Evolutionary conservation across 164 flowering plant species (phyloP).

Genomic region (Paratinospora sagittata): DNA sequence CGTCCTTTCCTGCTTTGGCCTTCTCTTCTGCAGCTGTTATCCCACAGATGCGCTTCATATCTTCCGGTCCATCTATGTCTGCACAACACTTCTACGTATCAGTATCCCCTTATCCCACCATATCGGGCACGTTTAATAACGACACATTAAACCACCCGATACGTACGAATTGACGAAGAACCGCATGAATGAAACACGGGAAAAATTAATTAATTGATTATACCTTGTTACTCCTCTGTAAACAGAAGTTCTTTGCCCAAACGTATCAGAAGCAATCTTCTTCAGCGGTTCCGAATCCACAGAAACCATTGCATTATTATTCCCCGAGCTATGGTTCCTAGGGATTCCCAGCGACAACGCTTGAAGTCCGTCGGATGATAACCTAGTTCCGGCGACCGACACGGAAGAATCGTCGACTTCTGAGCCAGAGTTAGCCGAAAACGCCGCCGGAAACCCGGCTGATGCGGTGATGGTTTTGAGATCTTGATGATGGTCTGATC

Average conservation of each 20-base stretch:
- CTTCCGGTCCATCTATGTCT: slow-evolving; percentile 92
- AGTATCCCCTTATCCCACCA: background rate
- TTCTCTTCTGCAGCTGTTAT: slow-evolving; percentile 91
- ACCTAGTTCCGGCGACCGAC: slow-evolving; percentile 30
- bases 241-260: slow-evolving; percentile 86
- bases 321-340: slow-evolving; percentile 17
- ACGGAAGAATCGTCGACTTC: slow-evolving; percentile 77
- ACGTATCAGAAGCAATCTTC: slow-evolving; percentile 52
- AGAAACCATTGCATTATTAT: slow-evolving; percentile 33
- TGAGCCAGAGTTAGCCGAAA: slow-evolving; percentile 66
- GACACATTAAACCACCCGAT: background rate
- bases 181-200: too few relatives aligned
- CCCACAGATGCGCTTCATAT: slow-evolving; percentile 98
- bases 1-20: slow-evolving; percentile 95
- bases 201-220: background rate
- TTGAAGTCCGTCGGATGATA: slow-evolving; percentile 25
- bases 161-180: background rate
- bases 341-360: slow-evolving; percentile 40
- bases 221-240: slow-evolving; percentile 94
- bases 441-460: slow-evolving; percentile 45
- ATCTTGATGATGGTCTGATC: slow-evolving; percentile 43
- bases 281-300: slow-evolving; percentile 36
- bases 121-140: background rate
- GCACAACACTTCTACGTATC: slow-evolving; percentile 12
- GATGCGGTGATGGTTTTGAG: slow-evolving; percentile 30